Percentiles rank a stretch among this genome's conserved stretches.
These are phyloP conservation scores for Cyberlindnera mississippiensis DNA, from an alignment of 805 yeast species.

Conservation along the genomic window DNA sequence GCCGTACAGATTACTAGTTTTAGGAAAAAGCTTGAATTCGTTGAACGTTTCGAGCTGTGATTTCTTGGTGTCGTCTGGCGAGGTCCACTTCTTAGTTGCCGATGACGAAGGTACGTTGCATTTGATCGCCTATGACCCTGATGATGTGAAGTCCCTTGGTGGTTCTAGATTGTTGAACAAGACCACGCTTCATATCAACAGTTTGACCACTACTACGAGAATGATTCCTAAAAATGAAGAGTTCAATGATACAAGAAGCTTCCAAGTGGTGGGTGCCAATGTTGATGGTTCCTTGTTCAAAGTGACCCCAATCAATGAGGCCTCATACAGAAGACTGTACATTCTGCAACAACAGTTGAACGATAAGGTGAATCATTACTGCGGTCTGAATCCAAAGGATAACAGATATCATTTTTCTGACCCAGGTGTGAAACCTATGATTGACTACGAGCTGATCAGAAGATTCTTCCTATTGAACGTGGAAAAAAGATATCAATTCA, in stretches of 20 bases:
- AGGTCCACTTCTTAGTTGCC: slow-evolving; percentile 60
- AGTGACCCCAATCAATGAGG: slow-evolving; percentile 71
- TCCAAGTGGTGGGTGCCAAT: slow-evolving; percentile 67
- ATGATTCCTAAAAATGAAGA: slow-evolving; percentile 37
- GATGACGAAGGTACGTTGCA: slow-evolving; percentile 68
- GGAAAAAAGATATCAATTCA: slow-evolving; percentile 49
- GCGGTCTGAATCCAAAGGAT: slow-evolving; percentile 76
- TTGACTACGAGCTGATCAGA: slow-evolving; percentile 58
- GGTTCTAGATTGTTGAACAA: slow-evolving; percentile 73
- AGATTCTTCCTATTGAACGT: slow-evolving; percentile 52
- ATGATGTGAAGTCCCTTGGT: slow-evolving; percentile 74
- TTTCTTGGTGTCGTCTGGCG: slow-evolving; percentile 67
- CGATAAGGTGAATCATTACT: slow-evolving; percentile 68
- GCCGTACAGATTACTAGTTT: slow-evolving; percentile 77
- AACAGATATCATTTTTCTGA: slow-evolving; percentile 32
- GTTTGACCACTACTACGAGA: slow-evolving; percentile 51
- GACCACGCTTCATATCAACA: slow-evolving; percentile 67
- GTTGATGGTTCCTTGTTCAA: slow-evolving; percentile 76
- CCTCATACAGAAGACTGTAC: slow-evolving; percentile 73
- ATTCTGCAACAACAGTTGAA: slow-evolving; percentile 82
- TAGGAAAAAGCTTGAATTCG: slow-evolving; percentile 69
- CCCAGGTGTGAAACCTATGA: slow-evolving; percentile 54
- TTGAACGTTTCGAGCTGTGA: slow-evolving; percentile 71
- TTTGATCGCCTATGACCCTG: slow-evolving; percentile 84
- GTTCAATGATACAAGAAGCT: slow-evolving; percentile 32